A percentile compares a stretch with the other conserved stretches of the same genome.
Conservation (phyloP, 2,329 filamentous ascomycete genomes). For the Epichloe uncinata region DNA sequence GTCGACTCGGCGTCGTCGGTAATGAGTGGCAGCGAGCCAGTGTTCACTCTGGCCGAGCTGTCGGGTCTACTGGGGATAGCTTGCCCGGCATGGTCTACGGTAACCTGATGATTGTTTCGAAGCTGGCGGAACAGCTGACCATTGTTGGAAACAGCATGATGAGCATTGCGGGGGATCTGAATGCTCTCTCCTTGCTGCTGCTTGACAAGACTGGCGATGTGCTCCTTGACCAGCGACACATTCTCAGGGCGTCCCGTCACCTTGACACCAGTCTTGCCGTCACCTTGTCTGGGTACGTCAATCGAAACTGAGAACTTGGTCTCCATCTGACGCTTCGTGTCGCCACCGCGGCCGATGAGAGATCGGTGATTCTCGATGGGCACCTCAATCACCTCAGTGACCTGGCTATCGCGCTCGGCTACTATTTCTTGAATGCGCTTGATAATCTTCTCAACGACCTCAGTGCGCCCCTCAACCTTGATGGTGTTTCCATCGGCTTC, state of each 20-base stretch:
- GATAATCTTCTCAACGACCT: conserved; percentile 80
- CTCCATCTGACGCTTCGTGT: conserved; percentile 75
- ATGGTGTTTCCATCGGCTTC: conserved; percentile 73
- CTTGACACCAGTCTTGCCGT: conserved; percentile 73
- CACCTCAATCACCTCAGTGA: conserved; percentile 66
- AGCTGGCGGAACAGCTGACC: conserved; percentile 89
- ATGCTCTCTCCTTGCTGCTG: conserved; percentile 80
- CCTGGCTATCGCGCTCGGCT: conserved; percentile 69
- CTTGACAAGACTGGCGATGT: conserved; percentile 68
- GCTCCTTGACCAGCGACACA: conserved; percentile 75
- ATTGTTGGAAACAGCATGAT: conserved; percentile 76
- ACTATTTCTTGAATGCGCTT: conserved; percentile 71
- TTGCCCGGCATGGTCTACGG: conserved; percentile 80
- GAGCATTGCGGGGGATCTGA: conserved; percentile 62
- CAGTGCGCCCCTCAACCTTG: conserved; percentile 72
- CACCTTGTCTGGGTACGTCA: conserved; percentile 83
- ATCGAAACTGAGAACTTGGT: conserved; percentile 73
- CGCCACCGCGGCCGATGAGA: conserved; percentile 84
- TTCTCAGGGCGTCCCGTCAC: conserved; percentile 65
- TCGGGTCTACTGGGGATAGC: conserved; percentile 58
- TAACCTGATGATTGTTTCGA: conserved; percentile 74
- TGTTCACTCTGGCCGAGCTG: conserved; percentile 40
- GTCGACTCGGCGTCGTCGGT: conserved; percentile 64
- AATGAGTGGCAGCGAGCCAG: conserved; percentile 68
- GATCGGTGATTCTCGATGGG: conserved; percentile 81